These are phyloP conservation scores for Chamaecrista fasciculata DNA, from an alignment of 306 rosid genomes.

Conservation along the genomic window DNA sequence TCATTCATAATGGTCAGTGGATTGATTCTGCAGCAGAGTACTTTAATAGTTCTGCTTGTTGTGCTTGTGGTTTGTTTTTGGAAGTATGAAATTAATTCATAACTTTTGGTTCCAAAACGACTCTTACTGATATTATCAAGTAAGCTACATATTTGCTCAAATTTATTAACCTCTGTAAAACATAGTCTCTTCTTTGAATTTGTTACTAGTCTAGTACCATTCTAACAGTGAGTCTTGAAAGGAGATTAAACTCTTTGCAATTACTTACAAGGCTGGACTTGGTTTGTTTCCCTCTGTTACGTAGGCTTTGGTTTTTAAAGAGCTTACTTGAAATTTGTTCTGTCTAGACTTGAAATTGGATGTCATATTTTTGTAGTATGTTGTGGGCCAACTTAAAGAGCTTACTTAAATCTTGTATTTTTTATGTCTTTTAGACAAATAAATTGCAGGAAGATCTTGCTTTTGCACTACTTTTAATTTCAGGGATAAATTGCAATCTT, in stretches of 20 bases:
- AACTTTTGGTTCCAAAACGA: too few relatives aligned
- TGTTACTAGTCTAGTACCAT: background rate
- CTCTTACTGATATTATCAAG: too few relatives aligned
- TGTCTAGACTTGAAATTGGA: background rate
- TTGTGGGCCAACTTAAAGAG: background rate
- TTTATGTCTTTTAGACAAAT: too few relatives aligned
- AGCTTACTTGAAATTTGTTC: too few relatives aligned
- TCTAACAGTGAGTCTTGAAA: background rate
- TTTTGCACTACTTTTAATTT: too few relatives aligned
- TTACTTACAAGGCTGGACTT: constrained; percentile 6
- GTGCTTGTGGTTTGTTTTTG: too few relatives aligned
- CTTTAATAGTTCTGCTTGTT: too few relatives aligned
- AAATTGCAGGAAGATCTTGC: too few relatives aligned
- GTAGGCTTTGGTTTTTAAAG: background rate
- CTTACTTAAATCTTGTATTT: background rate
- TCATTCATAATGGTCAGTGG: too few relatives aligned
- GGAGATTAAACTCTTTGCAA: background rate
- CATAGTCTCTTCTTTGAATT: background rate
- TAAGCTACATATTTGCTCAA: background rate
- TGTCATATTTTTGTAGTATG: background rate
- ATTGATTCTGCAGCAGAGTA: too few relatives aligned
- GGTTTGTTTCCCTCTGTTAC: background rate
- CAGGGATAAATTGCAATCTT: too few relatives aligned
- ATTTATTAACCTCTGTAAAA: constrained; percentile 1
- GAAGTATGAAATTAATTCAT: too few relatives aligned